These are phyloP conservation scores for Pichia sp. DNA, from an alignment of 1,139 yeast genomes.

Conservation along the genomic window DNA sequence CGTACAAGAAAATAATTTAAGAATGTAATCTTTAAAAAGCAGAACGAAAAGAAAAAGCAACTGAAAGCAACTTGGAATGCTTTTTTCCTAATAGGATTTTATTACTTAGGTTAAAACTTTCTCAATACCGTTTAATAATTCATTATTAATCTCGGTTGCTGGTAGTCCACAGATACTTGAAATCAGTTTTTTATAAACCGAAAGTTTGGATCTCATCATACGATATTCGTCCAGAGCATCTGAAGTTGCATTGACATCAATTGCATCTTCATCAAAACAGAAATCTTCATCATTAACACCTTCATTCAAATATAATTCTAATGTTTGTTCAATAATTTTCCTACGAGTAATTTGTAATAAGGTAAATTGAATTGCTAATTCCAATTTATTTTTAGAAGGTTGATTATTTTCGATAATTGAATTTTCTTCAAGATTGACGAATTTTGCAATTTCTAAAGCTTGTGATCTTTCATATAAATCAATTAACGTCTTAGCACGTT, in stretches of 20 bases:
- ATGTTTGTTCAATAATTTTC: constrained; percentile 30
- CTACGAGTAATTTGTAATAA: constrained; percentile 48
- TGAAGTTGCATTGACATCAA: background rate
- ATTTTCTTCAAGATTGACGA: constrained; percentile 26
- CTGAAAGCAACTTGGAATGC: no score
- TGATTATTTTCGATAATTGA: constrained; percentile 5
- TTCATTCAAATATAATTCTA: constrained; percentile 9
- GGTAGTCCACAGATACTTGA: constrained; percentile 78
- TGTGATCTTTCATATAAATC: constrained; percentile 28
- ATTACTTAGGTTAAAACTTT: constrained; percentile 17
- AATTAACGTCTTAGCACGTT: no score
- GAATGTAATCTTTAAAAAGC: no score
- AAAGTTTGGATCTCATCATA: constrained; percentile 42
- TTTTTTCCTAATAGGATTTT: no score
- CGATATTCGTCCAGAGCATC: constrained; percentile 5
- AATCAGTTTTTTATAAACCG: constrained; percentile 73
- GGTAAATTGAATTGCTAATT: constrained; percentile 43
- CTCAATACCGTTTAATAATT: constrained; percentile 52
- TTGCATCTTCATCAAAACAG: constrained; percentile 10
- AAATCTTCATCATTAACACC: constrained; percentile 9
- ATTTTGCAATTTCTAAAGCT: constrained; percentile 30
- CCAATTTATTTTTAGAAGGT: constrained; percentile 11
- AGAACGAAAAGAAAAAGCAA: no score
- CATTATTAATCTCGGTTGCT: constrained; percentile 71
- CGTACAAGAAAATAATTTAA: no score